Percentiles rank a stretch among this genome's conserved stretches.
Evolutionary conservation across 371 early-diverging fungal genomes (phyloP).

Genomic region (Polyrhizophydium stewartii): DNA sequence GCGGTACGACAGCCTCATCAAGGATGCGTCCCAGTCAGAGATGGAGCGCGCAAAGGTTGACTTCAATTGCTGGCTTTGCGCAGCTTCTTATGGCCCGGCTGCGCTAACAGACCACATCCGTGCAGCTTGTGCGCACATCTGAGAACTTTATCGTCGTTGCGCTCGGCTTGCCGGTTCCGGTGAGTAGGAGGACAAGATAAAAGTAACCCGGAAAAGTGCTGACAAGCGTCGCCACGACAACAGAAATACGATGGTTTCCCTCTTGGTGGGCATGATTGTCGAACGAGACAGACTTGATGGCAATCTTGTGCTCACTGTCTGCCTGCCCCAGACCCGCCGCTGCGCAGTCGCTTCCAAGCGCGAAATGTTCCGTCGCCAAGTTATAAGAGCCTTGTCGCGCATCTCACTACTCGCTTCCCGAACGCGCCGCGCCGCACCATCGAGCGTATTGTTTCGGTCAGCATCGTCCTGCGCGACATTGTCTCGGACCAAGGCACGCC

Average conservation of each 20-base stretch:
- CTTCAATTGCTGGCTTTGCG: neutral
- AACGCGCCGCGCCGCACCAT: conserved; percentile 49
- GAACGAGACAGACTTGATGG: neutral
- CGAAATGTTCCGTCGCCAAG: conserved; percentile 20
- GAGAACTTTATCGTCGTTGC: conserved; percentile 75
- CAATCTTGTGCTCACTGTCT: neutral
- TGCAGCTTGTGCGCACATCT: conserved; percentile 60
- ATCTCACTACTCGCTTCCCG: conserved; percentile 10
- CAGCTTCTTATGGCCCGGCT: too few relatives aligned
- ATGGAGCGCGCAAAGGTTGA: conserved; percentile 45
- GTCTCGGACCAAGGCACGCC: conserved; percentile 41
- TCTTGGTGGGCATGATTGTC: conserved; percentile 20
- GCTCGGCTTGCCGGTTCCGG: conserved; percentile 70
- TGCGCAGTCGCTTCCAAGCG: conserved; percentile 74
- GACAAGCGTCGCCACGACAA: neutral
- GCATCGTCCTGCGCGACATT: conserved; percentile 51
- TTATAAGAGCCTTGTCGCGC: conserved; percentile 47
- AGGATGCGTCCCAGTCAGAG: conserved; percentile 27
- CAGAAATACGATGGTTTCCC: conserved; percentile 76
- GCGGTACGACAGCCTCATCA: conserved; percentile 48
- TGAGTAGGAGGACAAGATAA: conserved; percentile 2
- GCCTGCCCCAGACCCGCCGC: conserved; percentile 64
- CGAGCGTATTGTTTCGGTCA: conserved; percentile 62
- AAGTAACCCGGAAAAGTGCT: neutral
- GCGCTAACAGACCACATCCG: too few relatives aligned